Evolutionary conservation across 768 basidiomycete species (phyloP), one percentile per base, ranked within the genome.

Genomic region (Polyporus arcularius): DNA sequence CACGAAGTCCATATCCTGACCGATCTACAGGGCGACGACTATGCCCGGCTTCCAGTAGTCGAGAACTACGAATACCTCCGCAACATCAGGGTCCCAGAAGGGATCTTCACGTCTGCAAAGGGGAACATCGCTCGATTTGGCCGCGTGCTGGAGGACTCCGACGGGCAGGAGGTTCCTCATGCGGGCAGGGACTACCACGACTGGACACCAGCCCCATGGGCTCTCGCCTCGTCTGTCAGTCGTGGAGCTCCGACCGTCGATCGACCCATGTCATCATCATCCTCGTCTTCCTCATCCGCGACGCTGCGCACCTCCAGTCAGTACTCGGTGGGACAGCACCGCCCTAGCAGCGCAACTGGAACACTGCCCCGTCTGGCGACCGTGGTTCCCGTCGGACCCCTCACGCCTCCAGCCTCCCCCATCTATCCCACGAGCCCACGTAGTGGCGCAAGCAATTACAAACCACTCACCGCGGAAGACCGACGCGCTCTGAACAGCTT

Each of bases 11-110:
- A 35, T 39, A 38, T 53, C 14, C 31, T 58, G 56, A 51, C 51
- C 55, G 40, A 45, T 45, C 47, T 53, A 32, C 61, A 90, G 89
- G 86, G 83, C 12, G 82, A 83, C 63, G 89, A 90, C 70, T 90
- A 89, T 67, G 76, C 79, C 9, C 80, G 81, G 39, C 79, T 93
- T 30, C 90, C 91, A 16, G 83, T 88, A 32, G 79, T 92, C 52
- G 89, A 91, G 60, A 81, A 84, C 67, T 92, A 90, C 65, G 84
- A 89, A 38, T 87, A 90, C 69, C 81, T 93, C 59, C 84, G 86
- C 57, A 79, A 75, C 61, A 78, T 93, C 57, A 80, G 80, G 18
- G 84, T 89, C 31, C 89, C 90, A 4, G 81, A 82, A 57, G 87
- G 88, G 3, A 75, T 92, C n/a, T 92, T 89, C 69, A 77, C 83